Evolutionary conservation across 2,329 filamentous ascomycete genomes (phyloP), one percentile per base, ranked within the genome.

Genomic region (Aspergillus ibericus): DNA sequence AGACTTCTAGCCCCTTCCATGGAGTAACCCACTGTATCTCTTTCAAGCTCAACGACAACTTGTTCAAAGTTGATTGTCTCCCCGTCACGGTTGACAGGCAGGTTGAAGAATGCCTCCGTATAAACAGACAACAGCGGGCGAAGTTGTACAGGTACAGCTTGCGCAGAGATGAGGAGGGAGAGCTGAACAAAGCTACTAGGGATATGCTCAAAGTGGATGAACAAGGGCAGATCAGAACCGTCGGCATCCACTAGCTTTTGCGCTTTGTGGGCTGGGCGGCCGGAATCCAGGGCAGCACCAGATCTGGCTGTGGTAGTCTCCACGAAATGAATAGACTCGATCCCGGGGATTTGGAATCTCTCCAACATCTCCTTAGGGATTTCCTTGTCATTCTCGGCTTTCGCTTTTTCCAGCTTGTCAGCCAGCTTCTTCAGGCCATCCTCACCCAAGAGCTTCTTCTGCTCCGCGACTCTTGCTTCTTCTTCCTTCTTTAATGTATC

Each of bases 151-250:
- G 93, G 91, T 1, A 97, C 81, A 32, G 85, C 81, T 1, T 87
- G 84, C 0, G 92, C 96, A 53, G 91, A 91, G 51, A 98, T 81
- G 56, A 95, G 86, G 20, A 98, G 77, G 49, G 86, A 88, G 58
- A 98, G 83, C 66, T 93, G 89, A 6, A 96, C 92, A 73, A 99
- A 99, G 70, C 92, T 96, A 59, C 91, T 96, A 2, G 89, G 88
- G 13, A 98, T 92, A 69, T 96, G 88, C 76, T 99, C 95, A 65
- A 96, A 99, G 75, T 99, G 93, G n/a, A 99, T 83, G 75, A 97
- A 99, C 2, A 98, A 80, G 0, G 92, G 89, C n/a, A 88, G 72
- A 15, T 82, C 80, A 6, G 80, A 75, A 36, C 83, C 81, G 40
- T 91, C 85, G 13, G 82, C 79, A 71, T 98, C 91, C 50, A 99